These are phyloP conservation scores for Nematocida minor DNA, from an alignment of 371 early-diverging fungal genomes.

Conservation along the genomic window DNA sequence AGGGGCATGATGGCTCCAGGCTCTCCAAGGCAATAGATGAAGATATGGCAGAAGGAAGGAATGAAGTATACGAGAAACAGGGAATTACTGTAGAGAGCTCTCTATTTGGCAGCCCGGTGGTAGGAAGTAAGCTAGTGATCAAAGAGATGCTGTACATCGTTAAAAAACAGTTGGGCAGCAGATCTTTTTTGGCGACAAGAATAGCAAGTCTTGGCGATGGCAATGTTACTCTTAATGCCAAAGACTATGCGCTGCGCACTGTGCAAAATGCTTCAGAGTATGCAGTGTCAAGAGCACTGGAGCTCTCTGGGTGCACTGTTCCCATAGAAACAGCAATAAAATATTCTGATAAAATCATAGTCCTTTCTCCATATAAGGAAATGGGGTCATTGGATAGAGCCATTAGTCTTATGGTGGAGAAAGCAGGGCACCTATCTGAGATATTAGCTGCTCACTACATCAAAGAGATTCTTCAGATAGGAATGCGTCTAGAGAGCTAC, in stretches of 20 bases:
- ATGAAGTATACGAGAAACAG: not conserved
- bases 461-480: conserved; percentile 3
- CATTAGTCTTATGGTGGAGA: not conserved
- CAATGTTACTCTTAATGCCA: conserved; percentile 44
- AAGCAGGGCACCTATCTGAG: not conserved
- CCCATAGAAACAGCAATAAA: conserved; percentile 1
- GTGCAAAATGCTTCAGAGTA: not conserved
- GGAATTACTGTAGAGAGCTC: not conserved
- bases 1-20: not conserved
- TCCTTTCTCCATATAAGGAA: conserved; percentile 20
- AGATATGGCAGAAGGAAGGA: not conserved
- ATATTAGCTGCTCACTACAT: conserved; percentile 24
- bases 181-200: conserved; percentile 18
- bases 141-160: conserved; percentile 18
- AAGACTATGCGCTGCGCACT: conserved; percentile 17
- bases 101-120: not conserved
- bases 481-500: not conserved
- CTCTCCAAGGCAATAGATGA: not conserved
- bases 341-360: not conserved
- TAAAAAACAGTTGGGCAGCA: conserved; percentile 1
- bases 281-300: not conserved
- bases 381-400: conserved; percentile 42
- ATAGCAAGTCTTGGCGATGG: conserved; percentile 38
- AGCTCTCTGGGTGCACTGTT: not conserved
- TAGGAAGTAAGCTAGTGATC: conserved; percentile 18